These are phyloP conservation scores for Cyberlindnera euphorbiiphila DNA, from an alignment of 805 yeast genomes.

Conservation along the genomic window DNA sequence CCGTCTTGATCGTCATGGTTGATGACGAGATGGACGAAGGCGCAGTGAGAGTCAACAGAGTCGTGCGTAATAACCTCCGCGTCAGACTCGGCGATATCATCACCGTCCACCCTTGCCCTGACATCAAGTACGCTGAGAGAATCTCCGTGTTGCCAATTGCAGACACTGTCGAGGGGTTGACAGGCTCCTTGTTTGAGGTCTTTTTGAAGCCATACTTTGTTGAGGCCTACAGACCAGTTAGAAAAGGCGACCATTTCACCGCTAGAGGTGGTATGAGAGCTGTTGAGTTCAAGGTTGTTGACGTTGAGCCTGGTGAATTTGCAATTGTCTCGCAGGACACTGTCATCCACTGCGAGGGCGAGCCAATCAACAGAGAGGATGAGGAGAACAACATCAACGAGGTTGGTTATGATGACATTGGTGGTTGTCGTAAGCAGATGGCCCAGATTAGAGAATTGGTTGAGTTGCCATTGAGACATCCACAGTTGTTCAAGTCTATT, in stretches of 20 bases:
- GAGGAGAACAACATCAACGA: constrained; percentile 96
- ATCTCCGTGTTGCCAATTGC: constrained; percentile 95
- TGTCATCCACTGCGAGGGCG: constrained; percentile 97
- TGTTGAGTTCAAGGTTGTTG: constrained; percentile 97
- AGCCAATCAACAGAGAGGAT: constrained; percentile 96
- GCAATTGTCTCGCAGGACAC: constrained; percentile 99
- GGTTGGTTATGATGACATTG: constrained; percentile 98
- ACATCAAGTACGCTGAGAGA: constrained; percentile 93
- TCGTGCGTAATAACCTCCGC: constrained; percentile 91
- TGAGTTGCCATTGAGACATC: constrained; percentile 96
- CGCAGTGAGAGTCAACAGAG: constrained; percentile 88
- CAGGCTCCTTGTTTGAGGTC: constrained; percentile 94
- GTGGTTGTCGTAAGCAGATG: constrained; percentile 99
- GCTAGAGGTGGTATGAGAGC: constrained; percentile 99
- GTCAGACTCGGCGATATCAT: constrained; percentile 92
- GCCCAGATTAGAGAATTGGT: constrained; percentile 99
- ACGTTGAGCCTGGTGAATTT: constrained; percentile 94
- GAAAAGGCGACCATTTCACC: constrained; percentile 94
- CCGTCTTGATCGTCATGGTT: constrained; percentile 90
- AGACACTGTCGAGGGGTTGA: constrained; percentile 96
- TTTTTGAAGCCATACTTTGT: constrained; percentile 97
- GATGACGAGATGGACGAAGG: constrained; percentile 98
- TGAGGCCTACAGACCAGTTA: constrained; percentile 97
- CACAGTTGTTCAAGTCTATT: constrained; percentile 93
- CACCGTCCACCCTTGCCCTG: constrained; percentile 93